Evolutionary conservation across 768 basidiomycete genomes (phyloP).

Genomic region (Lactarius akahatsu): DNA sequence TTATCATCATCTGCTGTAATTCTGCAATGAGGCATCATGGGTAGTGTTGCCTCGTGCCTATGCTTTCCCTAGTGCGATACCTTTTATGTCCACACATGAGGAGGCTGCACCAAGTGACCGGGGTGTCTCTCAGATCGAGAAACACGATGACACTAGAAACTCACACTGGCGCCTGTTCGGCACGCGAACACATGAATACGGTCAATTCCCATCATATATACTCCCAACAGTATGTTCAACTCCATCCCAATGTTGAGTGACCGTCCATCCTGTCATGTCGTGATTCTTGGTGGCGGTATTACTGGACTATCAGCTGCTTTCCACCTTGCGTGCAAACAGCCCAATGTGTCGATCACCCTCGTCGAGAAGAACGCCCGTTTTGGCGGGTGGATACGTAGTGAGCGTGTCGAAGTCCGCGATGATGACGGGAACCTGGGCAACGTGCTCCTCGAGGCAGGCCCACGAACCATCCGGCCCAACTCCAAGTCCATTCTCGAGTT

Average conservation of each 20-base stretch:
- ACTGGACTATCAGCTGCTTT: slow-evolving; percentile 81
- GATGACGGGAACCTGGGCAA: slow-evolving; percentile 34
- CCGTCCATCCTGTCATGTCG: slow-evolving; percentile 41
- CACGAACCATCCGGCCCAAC: slow-evolving; percentile 80
- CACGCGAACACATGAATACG: background rate
- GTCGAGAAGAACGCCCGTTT: slow-evolving; percentile 62
- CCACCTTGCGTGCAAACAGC: slow-evolving; percentile 67
- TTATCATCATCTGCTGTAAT: slow-evolving; percentile 23
- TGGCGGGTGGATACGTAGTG: slow-evolving; percentile 86
- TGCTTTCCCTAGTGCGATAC: slow-evolving; percentile 12
- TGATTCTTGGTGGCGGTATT: slow-evolving; percentile 77
- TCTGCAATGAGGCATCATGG: slow-evolving; percentile 6
- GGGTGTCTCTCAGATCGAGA: background rate
- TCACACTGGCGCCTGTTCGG: background rate
- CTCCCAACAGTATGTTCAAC: background rate
- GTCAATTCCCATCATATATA: too few species aligned
- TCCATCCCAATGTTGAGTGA: slow-evolving; percentile 3
- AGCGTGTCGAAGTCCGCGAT: slow-evolving; percentile 46
- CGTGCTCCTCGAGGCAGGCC: slow-evolving; percentile 80
- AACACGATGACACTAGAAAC: background rate
- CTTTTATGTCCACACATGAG: slow-evolving; percentile 15
- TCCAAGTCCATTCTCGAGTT: slow-evolving; percentile 73
- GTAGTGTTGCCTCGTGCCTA: slow-evolving; percentile 11
- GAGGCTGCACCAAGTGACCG: background rate
- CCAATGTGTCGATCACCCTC: slow-evolving; percentile 57